Evolutionary conservation across 2,329 filamentous ascomycete species (phyloP), one percentile per base, ranked within the genome.

Genomic region (Penicillium sp.): DNA sequence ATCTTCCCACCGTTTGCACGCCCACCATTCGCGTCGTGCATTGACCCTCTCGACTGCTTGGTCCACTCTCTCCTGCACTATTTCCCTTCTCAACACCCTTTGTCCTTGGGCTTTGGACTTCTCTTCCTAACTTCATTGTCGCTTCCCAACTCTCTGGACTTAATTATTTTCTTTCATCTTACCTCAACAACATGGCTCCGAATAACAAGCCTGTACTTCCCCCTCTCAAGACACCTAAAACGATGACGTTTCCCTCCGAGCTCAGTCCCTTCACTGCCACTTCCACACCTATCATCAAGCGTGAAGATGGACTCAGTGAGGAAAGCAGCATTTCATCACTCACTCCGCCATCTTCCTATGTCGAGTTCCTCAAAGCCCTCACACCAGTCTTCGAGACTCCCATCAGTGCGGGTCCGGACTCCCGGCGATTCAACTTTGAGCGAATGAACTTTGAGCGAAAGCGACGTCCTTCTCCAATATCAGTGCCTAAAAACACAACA

Each of bases 291-390:
- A 29, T 26, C 66, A 84, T 93, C 80, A 93, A 93, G 75, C 84
- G 89, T 65, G 82, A 89, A 55, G 84, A 87, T 57, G 76, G 81
- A 45, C 4, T 42, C 8, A 42, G 37, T 5, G 76, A 86, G 56
- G 89, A 87, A 77, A 97, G 93, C 4, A 93, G 93, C 3, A 29
- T 9, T 31, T 53, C 49, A n/a, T 52, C 52, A 49, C 96, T 98
- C 74, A 96, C 90, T 51, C 93, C 93, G 52, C 93, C 93, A 3
- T 82, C 85, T 22, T 93, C 93, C 56, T 98, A 98, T 73, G 89
- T 91, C 65, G 92, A 98, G 70, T 98, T 97, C 71, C 87, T 98
- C 61, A 93, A 92, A 77, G 87, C 88, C 58, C 86, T 96, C 77
- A 88, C 84, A 1, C 84, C 84, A 1, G 80, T 88, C 19, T 81